Percentiles rank a stretch among this genome's conserved stretches.
These are phyloP conservation scores for Hygrophila difformis DNA, from an alignment of 257 asterid genomes.

Conservation along the genomic window DNA sequence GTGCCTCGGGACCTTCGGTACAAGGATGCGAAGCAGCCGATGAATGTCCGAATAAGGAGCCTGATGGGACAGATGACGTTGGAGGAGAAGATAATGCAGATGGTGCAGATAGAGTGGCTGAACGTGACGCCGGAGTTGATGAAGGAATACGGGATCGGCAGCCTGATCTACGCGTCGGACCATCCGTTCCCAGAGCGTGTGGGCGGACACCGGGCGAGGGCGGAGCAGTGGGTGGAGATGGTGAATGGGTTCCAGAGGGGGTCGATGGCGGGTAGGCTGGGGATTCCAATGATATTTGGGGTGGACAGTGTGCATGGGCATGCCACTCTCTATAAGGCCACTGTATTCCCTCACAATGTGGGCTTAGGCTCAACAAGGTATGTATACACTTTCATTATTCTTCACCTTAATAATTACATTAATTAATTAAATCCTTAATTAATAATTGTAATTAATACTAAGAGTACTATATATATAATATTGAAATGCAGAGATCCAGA, in stretches of 20 bases:
- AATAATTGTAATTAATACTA: too few relatives aligned
- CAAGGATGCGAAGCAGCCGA: constrained; percentile 18
- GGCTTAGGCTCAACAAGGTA: constrained; percentile 53
- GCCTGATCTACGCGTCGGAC: constrained; percentile 1
- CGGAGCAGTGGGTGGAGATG: constrained; percentile 32
- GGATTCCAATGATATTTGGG: constrained; percentile 32
- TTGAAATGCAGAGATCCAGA: constrained; percentile 12
- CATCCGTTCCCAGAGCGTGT: neutral
- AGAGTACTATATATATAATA: too few relatives aligned
- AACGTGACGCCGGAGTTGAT: neutral
- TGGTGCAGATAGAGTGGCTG: constrained; percentile 20
- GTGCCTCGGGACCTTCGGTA: constrained; percentile 3
- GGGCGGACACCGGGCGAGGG: constrained; percentile 14
- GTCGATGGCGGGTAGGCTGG: constrained; percentile 29
- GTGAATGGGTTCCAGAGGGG: constrained; percentile 29
- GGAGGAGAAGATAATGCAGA: constrained; percentile 20
- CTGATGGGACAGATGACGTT: constrained; percentile 15
- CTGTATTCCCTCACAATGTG: constrained; percentile 33
- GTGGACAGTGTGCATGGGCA: constrained; percentile 36
- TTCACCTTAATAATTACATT: neutral
- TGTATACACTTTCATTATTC: too few relatives aligned
- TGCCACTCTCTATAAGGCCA: constrained; percentile 21
- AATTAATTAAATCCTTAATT: neutral
- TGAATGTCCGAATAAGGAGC: constrained; percentile 5
- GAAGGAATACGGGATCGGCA: constrained; percentile 19